Percentiles rank a stretch among this genome's conserved stretches.
These are phyloP conservation scores for Pichia sp. DNA, from an alignment of 1,139 yeast genomes.

Conservation along the genomic window DNA sequence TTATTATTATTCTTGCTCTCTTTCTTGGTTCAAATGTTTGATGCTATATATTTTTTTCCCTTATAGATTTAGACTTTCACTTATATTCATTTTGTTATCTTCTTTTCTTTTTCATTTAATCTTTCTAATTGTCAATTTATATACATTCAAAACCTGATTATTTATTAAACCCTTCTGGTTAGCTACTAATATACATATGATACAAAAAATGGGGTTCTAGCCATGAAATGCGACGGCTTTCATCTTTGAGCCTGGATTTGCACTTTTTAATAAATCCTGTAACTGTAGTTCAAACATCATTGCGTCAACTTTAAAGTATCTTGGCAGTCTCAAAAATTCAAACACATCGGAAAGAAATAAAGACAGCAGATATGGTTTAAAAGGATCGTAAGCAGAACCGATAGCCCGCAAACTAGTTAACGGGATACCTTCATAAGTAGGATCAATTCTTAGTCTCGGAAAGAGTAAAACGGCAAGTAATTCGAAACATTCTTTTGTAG, in stretches of 20 bases:
- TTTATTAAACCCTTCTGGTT: too few species aligned
- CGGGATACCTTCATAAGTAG: slow-evolving; percentile 7
- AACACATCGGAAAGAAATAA: slow-evolving; percentile 19
- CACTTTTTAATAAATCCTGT: slow-evolving; percentile 7
- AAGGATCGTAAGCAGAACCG: slow-evolving; percentile 19
- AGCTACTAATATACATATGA: background rate
- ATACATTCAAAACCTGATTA: too few species aligned
- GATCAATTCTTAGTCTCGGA: slow-evolving; percentile 14
- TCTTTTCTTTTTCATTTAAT: background rate
- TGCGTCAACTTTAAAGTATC: slow-evolving; percentile 22
- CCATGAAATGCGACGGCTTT: background rate
- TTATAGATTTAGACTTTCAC: background rate
- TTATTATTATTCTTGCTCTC: background rate
- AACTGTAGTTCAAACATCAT: slow-evolving; percentile 25
- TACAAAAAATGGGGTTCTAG: background rate
- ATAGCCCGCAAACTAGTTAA: slow-evolving; percentile 6
- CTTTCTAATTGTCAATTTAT: background rate
- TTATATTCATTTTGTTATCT: background rate
- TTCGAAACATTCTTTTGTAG: slow-evolving; percentile 18
- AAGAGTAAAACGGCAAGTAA: slow-evolving; percentile 19
- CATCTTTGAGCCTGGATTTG: background rate
- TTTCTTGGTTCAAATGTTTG: background rate
- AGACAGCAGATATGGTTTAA: slow-evolving; percentile 21
- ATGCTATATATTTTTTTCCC: background rate
- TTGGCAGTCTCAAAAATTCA: slow-evolving; percentile 22